These are phyloP conservation scores for Diutina catenulata DNA, from an alignment of 1,139 yeast species.

Conservation along the genomic window DNA sequence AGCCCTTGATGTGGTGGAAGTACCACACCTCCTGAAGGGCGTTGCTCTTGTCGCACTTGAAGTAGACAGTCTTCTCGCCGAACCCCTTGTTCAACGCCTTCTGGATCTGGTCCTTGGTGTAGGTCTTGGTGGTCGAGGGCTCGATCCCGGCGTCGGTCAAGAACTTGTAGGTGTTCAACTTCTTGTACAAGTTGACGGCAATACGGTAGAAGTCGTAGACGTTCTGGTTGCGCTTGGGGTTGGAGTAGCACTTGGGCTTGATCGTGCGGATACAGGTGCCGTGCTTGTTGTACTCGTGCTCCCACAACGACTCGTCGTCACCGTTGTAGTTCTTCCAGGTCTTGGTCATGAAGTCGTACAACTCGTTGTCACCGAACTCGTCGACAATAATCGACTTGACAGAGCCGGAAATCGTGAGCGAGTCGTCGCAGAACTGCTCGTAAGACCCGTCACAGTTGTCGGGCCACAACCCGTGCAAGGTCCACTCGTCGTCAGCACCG, in stretches of 20 bases:
- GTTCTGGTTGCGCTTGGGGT: constrained; percentile 35
- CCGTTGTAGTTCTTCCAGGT: constrained; percentile 78
- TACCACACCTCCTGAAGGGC: constrained; percentile 88
- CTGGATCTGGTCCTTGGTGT: constrained; percentile 52
- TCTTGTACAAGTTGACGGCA: constrained; percentile 50
- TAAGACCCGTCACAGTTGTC: constrained; percentile 47
- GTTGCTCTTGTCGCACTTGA: constrained; percentile 56
- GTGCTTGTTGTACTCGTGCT: constrained; percentile 82
- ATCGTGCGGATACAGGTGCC: constrained; percentile 69
- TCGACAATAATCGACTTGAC: constrained; percentile 33
- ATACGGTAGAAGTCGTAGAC: constrained; percentile 71
- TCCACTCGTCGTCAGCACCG: constrained; percentile 7
- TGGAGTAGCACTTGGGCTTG: constrained; percentile 52
- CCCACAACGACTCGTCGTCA: constrained; percentile 68
- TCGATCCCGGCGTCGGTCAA: constrained; percentile 54
- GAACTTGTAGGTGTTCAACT: constrained; percentile 62
- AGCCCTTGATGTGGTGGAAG: constrained; percentile 69
- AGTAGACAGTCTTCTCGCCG: constrained; percentile 48
- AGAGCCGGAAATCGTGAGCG: constrained; percentile 8
- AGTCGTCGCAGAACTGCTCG: constrained; percentile 34
- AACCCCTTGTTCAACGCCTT: constrained; percentile 50
- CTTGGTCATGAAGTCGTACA: constrained; percentile 44
- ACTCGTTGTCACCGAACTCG: constrained; percentile 34
- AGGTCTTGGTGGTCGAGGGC: constrained; percentile 52
- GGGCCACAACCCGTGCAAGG: constrained; percentile 5